phyloP scores from a whole-genome alignment of 176 grass and related monocot genomes.

The Tillandsia fasciculata region DNA sequence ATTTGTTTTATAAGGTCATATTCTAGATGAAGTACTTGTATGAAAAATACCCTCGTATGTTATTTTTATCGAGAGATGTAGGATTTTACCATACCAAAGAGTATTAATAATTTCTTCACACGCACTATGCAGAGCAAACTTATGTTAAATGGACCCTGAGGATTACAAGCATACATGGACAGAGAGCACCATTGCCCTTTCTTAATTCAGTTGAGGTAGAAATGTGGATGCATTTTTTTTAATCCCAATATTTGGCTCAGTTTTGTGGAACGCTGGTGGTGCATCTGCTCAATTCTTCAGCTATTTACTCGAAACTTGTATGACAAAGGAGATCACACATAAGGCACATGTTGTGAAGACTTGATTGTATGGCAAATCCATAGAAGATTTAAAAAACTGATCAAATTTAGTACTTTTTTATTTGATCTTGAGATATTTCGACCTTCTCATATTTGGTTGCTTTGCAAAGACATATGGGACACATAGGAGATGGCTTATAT shows the following conservation, averaged over 20 bases:
- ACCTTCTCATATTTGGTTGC: too few species aligned
- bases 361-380: too few species aligned
- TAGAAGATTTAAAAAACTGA: too few species aligned
- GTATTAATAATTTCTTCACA: not conserved
- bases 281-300: not conserved
- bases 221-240: not conserved
- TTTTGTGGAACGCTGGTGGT: not conserved
- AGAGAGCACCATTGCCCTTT: constrained; percentile 72
- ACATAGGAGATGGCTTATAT: too few species aligned
- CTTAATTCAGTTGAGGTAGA: constrained; percentile 78
- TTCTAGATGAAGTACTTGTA: not conserved
- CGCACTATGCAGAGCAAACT: constrained; percentile 46
- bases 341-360: too few species aligned
- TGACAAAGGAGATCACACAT: too few species aligned
- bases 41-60: too few species aligned
- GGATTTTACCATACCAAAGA: too few species aligned
- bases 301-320: not conserved
- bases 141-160: constrained; percentile 75
- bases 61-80: too few species aligned
- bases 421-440: too few species aligned
- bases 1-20: constrained; percentile 9
- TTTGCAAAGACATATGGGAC: too few species aligned
- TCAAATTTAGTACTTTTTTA: too few species aligned
- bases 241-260: constrained; percentile 19
- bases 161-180: constrained; percentile 76